These are phyloP conservation scores for Cercospora sp. DNA, from an alignment of 2,329 filamentous ascomycete species.

Conservation along the genomic window DNA sequence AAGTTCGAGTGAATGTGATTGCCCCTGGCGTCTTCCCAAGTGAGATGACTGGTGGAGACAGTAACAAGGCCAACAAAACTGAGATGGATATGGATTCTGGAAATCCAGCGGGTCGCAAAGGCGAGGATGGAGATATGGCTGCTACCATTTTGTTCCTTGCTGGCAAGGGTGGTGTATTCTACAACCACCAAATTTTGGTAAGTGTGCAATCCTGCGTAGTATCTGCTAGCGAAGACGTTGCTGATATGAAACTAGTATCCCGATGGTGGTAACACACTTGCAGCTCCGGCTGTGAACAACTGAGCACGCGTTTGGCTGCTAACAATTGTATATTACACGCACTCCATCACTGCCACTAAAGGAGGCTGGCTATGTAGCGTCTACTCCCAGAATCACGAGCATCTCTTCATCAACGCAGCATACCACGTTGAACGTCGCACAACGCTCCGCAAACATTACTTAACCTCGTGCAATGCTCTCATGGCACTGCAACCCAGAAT, in stretches of 20 bases:
- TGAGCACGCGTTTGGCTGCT: not conserved
- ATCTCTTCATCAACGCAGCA: not conserved
- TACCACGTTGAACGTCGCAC: not conserved
- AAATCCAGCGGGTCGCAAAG: constrained; percentile 49
- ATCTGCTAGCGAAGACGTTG: too few species aligned
- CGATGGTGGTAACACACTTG: constrained; percentile 20
- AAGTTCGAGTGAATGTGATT: constrained; percentile 48
- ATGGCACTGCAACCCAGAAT: not conserved
- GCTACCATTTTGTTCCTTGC: constrained; percentile 54
- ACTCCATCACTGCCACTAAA: not conserved
- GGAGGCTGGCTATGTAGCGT: not conserved
- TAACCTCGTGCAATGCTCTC: not conserved
- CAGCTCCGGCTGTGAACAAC: constrained; percentile 14
- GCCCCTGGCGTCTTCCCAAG: constrained; percentile 47
- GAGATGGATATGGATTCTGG: constrained; percentile 43
- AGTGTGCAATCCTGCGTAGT: constrained; percentile 25
- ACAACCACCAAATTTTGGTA: constrained; percentile 54
- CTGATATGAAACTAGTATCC: constrained; percentile 4
- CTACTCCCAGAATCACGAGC: not conserved
- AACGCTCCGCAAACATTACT: not conserved
- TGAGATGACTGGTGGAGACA: constrained; percentile 52
- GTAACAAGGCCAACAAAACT: constrained; percentile 51
- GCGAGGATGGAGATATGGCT: constrained; percentile 53
- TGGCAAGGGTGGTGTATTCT: constrained; percentile 52
- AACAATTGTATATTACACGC: not conserved